These are phyloP conservation scores for Didymella pinodella DNA, from an alignment of 2,329 filamentous ascomycete genomes.

Conservation along the genomic window DNA sequence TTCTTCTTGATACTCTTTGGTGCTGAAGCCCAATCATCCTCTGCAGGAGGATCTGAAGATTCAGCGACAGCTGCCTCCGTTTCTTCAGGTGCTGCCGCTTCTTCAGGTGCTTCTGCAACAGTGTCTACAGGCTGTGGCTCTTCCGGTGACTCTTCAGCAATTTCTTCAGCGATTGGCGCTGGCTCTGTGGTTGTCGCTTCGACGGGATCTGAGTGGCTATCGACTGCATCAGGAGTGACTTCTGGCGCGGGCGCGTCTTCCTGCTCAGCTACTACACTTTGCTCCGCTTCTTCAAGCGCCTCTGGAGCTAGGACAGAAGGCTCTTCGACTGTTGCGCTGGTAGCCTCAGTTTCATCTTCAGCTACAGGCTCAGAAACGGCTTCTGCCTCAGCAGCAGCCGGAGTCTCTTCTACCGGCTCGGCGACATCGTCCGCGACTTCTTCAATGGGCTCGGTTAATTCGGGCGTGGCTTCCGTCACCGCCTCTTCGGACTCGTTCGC, in stretches of 20 bases:
- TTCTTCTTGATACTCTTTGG: slow-evolving; percentile 17
- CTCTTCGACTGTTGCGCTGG: slow-evolving; percentile 2
- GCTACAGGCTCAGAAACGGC: slow-evolving; percentile 5
- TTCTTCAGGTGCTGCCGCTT: neutral
- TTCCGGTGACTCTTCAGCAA: slow-evolving; percentile 1
- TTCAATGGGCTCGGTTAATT: slow-evolving; percentile 10
- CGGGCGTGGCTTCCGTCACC: slow-evolving; percentile 2
- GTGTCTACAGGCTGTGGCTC: neutral
- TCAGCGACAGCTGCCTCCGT: neutral
- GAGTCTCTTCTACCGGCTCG: neutral
- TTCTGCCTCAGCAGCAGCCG: slow-evolving; percentile 1
- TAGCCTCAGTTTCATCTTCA: slow-evolving; percentile 10
- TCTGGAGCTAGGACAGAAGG: neutral
- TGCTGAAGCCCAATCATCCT: slow-evolving; percentile 11
- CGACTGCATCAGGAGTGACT: neutral
- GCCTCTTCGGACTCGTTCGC: slow-evolving; percentile 2
- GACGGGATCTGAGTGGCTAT: neutral
- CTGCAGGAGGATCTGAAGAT: neutral
- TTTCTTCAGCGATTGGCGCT: neutral
- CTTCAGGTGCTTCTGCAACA: neutral
- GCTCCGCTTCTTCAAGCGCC: slow-evolving; percentile 9
- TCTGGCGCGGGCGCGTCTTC: slow-evolving; percentile 1
- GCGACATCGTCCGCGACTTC: neutral
- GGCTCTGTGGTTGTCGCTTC: slow-evolving; percentile 1
- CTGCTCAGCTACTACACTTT: slow-evolving; percentile 3